Base-by-base conservation (phyloP, 164 flowering plant species). In the Santalum album region DNA sequence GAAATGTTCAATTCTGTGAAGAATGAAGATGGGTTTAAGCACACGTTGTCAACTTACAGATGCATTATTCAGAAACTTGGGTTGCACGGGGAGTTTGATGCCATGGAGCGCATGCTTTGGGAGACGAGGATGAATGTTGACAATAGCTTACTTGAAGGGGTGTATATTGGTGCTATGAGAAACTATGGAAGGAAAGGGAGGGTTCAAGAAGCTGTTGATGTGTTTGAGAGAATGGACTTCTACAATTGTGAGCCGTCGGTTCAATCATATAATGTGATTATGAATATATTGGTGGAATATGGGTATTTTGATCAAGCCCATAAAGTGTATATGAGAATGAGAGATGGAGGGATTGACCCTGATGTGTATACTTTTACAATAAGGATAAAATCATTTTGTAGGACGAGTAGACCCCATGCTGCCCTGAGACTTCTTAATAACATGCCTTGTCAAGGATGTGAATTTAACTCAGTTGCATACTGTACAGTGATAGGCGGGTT, bases 141-240 rank as follows among this genome's bases (percentile, higher is more conserved):
- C 54, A 72, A 67, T 40, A 49, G 70, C 38, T 69, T 81, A 55
- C 63, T 87, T 12, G 96, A 87, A 75, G 82, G 85, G 40, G 87
- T 82, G 54, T 90, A 90, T 63, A 67, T 87, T 49, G 77, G 75
- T 47, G 82, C 68, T 3, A 85, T 90, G 76, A 81, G 72, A 65
- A 69, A 43, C 61, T 85, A 87, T 69, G 95, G 95, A 9, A 82
- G 62, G 70, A 74, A 67, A 50, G 83, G 85, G 54, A 87, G 74
- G 64, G 57, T 87, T 65, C 87, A 83, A 62, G 84, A 83, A 64
- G 97, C 96, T 12, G 88, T 87, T 25, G 57, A 85, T 55, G 74
- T 82, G 53, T 90, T 90, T 68, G 96, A 87, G 67, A 78, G 87
- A 63, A 87, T 90, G 96, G 95, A 90, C 40, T 90, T 90, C 36